Percentiles rank a stretch among this genome's conserved stretches.
These are phyloP conservation scores for Bimuria novae-zelandiae DNA, from an alignment of 2,329 filamentous ascomycete genomes.

Conservation along the genomic window DNA sequence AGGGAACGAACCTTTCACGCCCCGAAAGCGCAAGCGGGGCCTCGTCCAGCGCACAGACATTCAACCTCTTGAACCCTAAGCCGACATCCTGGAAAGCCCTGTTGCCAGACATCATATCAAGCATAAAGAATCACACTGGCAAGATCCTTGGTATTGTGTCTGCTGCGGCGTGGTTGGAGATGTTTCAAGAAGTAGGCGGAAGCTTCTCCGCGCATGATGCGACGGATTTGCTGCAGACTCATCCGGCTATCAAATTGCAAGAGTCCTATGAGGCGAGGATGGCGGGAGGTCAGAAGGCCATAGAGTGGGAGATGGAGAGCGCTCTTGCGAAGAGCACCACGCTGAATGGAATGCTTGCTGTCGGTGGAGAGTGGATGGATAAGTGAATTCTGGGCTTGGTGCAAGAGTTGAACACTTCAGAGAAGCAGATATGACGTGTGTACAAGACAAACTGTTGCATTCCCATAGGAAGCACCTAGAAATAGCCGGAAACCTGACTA, in stretches of 20 bases:
- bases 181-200: neutral
- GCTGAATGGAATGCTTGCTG: conserved; percentile 3
- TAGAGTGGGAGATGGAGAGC: conserved; percentile 8
- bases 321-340: conserved; percentile 2
- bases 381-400: conserved; percentile 6
- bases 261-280: conserved; percentile 14
- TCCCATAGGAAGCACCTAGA: no score
- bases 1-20: neutral
- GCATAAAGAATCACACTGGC: conserved; percentile 5
- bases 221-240: conserved; percentile 6
- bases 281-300: conserved; percentile 1
- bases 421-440: no score
- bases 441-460: no score
- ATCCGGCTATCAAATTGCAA: conserved; percentile 13
- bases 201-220: conserved; percentile 1
- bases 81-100: conserved; percentile 6
- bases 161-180: conserved; percentile 1
- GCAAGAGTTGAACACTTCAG: neutral
- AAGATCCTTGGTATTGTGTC: conserved; percentile 2
- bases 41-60: conserved; percentile 1
- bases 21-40: neutral
- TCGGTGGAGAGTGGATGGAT: conserved; percentile 8
- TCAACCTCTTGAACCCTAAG: conserved; percentile 7
- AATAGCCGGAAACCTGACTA: no score
- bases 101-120: neutral